Percentiles rank a stretch among this genome's conserved stretches.
Evolutionary conservation across 1,284 basidiomycete species (phyloP).

Genomic region (Kalmanozyma brasiliensis): DNA sequence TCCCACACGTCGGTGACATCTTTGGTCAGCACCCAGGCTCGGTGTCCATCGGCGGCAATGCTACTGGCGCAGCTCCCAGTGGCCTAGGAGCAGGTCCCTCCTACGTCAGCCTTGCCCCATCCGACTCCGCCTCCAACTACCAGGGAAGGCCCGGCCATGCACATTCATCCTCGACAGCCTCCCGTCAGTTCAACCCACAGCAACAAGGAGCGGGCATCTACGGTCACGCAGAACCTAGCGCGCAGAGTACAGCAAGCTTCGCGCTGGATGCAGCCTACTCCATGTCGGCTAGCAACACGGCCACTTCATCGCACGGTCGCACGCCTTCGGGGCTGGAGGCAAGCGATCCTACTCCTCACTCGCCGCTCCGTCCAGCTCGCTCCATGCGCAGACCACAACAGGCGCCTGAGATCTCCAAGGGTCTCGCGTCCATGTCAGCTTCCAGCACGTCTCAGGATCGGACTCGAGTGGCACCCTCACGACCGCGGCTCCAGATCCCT

Average conservation of each 20-base stretch:
- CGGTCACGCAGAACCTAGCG: conserved; percentile 24
- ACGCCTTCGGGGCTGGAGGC: conserved; percentile 14
- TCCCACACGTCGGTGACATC: conserved; percentile 37
- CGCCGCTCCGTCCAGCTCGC: conserved; percentile 54
- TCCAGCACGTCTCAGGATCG: conserved; percentile 24
- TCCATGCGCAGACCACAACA: conserved; percentile 52
- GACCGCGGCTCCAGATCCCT: conserved; percentile 41
- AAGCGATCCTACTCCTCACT: conserved; percentile 10
- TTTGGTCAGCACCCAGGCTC: conserved; percentile 46
- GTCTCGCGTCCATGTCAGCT: conserved; percentile 15
- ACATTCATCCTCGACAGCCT: conserved; percentile 13
- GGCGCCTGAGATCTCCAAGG: conserved; percentile 23
- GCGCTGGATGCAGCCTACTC: conserved; percentile 25
- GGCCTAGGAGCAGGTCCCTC: conserved; percentile 39
- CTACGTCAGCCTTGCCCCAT: conserved; percentile 45
- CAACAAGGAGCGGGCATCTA: conserved; percentile 10
- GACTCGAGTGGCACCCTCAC: conserved; percentile 8
- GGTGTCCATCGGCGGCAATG: conserved; percentile 14
- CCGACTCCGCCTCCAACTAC: conserved; percentile 49
- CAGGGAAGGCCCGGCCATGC: conserved; percentile 31
- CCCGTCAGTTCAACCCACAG: conserved; percentile 4
- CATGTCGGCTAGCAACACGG: conserved; percentile 9
- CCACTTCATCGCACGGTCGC: conserved; percentile 11
- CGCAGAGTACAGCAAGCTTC: conserved; percentile 42
- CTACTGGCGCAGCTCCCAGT: neutral